phyloP scores from a whole-genome alignment of 306 rosid species.

The Cucurbita argyrosperma region DNA sequence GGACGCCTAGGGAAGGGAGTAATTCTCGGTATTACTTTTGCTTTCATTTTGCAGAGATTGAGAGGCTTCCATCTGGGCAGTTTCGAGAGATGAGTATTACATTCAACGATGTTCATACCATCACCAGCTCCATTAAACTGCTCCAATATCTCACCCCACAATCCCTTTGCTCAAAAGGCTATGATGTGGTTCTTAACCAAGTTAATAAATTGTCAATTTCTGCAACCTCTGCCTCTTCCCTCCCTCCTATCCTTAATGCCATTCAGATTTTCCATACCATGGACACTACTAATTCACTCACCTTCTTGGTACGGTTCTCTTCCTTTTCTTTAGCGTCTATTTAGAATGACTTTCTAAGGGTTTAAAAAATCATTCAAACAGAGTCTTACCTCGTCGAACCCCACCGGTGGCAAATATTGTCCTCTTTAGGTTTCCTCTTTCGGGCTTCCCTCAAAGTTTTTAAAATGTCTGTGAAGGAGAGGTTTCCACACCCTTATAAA shows the following conservation, averaged over 20 bases:
- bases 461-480: too few relatives aligned
- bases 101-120: background rate
- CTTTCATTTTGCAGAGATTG: constrained; percentile 1
- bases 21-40: background rate
- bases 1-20: background rate
- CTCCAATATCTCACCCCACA: background rate
- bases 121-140: background rate
- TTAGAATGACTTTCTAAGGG: too few relatives aligned
- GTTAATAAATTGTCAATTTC: background rate
- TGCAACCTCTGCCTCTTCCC: background rate
- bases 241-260: background rate
- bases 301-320: background rate
- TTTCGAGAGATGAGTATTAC: background rate
- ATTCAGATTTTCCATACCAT: background rate
- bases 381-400: too few relatives aligned
- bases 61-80: background rate
- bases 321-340: too few relatives aligned
- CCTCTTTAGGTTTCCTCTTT: too few relatives aligned
- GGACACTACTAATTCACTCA: background rate
- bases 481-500: too few relatives aligned
- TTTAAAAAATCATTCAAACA: too few relatives aligned
- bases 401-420: too few relatives aligned
- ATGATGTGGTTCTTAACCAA: background rate
- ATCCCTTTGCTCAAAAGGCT: background rate
- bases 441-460: too few relatives aligned